These are phyloP conservation scores for Dianthus caryophyllus DNA, from an alignment of 148 eudicot species.

Conservation along the genomic window DNA sequence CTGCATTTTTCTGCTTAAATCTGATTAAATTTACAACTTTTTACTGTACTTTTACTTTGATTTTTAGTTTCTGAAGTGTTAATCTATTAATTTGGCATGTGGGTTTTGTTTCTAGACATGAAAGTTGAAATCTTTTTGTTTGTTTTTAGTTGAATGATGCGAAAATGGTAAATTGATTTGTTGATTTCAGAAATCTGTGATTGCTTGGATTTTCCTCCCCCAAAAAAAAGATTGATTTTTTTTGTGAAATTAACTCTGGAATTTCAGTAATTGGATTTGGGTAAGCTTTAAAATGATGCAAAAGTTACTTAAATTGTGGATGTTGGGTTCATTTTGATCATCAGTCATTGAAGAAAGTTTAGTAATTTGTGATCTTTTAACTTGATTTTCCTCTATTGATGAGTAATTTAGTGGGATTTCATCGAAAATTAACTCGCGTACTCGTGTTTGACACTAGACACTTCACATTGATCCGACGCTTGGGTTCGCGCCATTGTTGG, in stretches of 20 bases:
- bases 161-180: background rate
- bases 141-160: background rate
- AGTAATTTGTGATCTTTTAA: background rate
- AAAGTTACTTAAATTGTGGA: constrained; percentile 1
- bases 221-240: background rate
- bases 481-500: background rate
- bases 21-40: too few species aligned
- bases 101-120: constrained; percentile 6
- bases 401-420: background rate
- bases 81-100: background rate
- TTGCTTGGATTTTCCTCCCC: background rate
- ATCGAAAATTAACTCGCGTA: too few species aligned
- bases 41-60: background rate
- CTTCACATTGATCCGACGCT: too few species aligned
- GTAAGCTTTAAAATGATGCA: constrained; percentile 15
- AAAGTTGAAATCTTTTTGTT: constrained; percentile 8
- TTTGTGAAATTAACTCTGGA: background rate
- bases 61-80: background rate
- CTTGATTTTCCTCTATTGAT: background rate
- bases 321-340: background rate
- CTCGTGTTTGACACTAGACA: too few species aligned
- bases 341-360: too few species aligned
- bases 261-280: background rate
- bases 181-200: background rate
- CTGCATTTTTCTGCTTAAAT: too few species aligned